Conservation (phyloP, 129 eudicot species). For the Pittosporum tobira region DNA sequence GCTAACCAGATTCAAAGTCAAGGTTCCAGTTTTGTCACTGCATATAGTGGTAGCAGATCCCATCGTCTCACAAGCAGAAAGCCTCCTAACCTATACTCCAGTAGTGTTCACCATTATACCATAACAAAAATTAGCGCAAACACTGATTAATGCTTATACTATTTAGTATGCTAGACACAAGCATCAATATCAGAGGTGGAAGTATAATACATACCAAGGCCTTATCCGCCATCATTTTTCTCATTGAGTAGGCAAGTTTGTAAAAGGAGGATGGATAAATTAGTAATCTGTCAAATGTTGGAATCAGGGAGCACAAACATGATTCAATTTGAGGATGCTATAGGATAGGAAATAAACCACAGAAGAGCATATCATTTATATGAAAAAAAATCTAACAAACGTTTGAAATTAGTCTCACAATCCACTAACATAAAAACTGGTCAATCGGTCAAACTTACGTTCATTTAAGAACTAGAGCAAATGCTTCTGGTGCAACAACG, state of each 20-base stretch:
- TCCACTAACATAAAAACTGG: background rate
- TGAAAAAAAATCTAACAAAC: background rate
- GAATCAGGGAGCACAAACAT: background rate
- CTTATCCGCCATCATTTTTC: slow-evolving; percentile 94
- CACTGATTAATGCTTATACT: background rate
- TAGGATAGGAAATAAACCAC: no score
- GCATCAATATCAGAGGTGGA: background rate
- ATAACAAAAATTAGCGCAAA: background rate
- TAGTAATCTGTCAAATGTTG: no score
- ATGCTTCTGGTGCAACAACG: slow-evolving; percentile 99
- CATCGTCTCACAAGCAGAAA: slow-evolving; percentile 16
- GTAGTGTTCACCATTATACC: background rate
- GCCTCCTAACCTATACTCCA: slow-evolving; percentile 8
- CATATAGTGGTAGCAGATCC: slow-evolving; percentile 16
- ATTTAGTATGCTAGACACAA: background rate
- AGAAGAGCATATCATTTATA: no score
- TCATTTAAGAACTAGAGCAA: slow-evolving; percentile 19
- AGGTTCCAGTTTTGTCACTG: slow-evolving; percentile 13
- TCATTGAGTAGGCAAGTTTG: slow-evolving; percentile 97
- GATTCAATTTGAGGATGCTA: background rate
- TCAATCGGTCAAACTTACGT: slow-evolving; percentile 5
- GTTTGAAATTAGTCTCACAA: background rate
- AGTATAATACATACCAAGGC: slow-evolving; percentile 57
- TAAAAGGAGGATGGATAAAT: slow-evolving; percentile 1
- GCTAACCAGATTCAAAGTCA: slow-evolving; percentile 38